Evolutionary conservation across 768 basidiomycete genomes (phyloP).

Genomic region (Trametes maxima): DNA sequence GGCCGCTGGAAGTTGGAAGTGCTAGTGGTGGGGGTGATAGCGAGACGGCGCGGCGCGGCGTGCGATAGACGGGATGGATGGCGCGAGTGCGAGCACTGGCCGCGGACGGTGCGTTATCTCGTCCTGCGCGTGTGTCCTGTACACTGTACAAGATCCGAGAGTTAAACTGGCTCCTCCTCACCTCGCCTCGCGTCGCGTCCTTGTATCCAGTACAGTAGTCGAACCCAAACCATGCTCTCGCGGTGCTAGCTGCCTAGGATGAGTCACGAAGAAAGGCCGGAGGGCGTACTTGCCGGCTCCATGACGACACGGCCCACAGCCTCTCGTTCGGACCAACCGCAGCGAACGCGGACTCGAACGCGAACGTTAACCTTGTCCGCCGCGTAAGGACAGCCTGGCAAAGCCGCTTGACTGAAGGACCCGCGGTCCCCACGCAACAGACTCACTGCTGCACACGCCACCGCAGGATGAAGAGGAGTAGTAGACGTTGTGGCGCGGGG

Average conservation of each 20-base stretch:
- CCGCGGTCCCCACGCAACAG: background rate
- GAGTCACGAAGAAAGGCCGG: background rate
- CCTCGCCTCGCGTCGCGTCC: background rate
- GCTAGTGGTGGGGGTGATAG: no score
- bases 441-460: background rate
- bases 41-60: no score
- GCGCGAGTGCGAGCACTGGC: background rate
- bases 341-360: background rate
- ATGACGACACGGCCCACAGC: constrained; percentile 2
- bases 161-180: background rate
- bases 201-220: background rate
- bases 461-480: background rate
- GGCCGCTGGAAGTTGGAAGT: background rate
- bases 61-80: no score
- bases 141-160: background rate
- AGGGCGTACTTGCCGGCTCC: background rate
- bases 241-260: background rate
- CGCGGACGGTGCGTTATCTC: background rate
- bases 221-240: constrained; percentile 1
- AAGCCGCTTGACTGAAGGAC: background rate
- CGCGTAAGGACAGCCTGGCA: background rate
- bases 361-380: no score
- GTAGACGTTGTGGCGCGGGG: background rate
- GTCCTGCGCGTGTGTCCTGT: background rate
- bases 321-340: constrained; percentile 1